Evolutionary conservation across 2,329 filamentous ascomycete species (phyloP).

Genomic region (Xylaria polymorpha): DNA sequence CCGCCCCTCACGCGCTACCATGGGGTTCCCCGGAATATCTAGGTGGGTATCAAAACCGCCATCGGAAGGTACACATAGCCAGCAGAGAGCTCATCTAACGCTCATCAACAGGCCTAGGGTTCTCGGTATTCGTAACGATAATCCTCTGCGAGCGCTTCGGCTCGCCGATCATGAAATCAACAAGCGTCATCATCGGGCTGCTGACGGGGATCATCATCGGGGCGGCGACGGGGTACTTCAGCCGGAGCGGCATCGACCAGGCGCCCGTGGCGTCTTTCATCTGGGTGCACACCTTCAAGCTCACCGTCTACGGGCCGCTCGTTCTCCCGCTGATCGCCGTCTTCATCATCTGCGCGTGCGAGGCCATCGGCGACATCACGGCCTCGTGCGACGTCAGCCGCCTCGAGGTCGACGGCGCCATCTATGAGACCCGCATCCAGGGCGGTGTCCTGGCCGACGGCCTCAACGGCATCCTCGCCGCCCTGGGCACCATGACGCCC

Average conservation of each 20-base stretch:
- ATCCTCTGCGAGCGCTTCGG: slow-evolving; percentile 85
- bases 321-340: slow-evolving; percentile 77
- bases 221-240: slow-evolving; percentile 82
- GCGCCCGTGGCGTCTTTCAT: slow-evolving; percentile 80
- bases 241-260: slow-evolving; percentile 74
- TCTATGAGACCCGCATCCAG: slow-evolving; percentile 82
- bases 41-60: slow-evolving; percentile 53
- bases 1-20: slow-evolving; percentile 75
- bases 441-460: slow-evolving; percentile 84
- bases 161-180: slow-evolving; percentile 85
- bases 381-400: slow-evolving; percentile 84
- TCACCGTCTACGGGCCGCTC: slow-evolving; percentile 77
- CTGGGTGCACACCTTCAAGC: slow-evolving; percentile 82
- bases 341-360: slow-evolving; percentile 79
- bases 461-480: slow-evolving; percentile 78
- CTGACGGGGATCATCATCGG: slow-evolving; percentile 83
- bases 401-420: slow-evolving; percentile 76
- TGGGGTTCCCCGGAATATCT: slow-evolving; percentile 86
- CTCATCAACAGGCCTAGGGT: slow-evolving; percentile 67
- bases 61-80: too few species aligned
- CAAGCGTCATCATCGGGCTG: slow-evolving; percentile 78
- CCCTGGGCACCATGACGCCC: slow-evolving; percentile 81
- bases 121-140: slow-evolving; percentile 83
- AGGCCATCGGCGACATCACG: slow-evolving; percentile 83
- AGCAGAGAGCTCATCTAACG: neutral